phyloP scores from a whole-genome alignment of 2,329 filamentous ascomycete genomes.

The Alternaria dauci region DNA sequence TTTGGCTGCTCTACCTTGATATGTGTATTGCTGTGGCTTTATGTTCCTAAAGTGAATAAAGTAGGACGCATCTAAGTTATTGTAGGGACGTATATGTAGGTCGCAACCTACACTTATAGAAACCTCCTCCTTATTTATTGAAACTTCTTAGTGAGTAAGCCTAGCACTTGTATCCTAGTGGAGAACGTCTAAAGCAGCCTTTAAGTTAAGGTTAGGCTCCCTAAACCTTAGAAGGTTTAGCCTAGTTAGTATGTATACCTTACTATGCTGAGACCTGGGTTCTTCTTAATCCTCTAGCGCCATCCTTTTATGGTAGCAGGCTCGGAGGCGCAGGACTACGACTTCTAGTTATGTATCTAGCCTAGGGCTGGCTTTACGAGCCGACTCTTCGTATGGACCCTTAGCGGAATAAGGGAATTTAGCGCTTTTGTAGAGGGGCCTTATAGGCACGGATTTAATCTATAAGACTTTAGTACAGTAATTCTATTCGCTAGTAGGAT shows the following conservation, averaged over 20 bases:
- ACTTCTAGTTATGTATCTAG: slow-evolving; percentile 22
- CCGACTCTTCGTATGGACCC: not conserved
- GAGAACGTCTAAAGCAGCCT: slow-evolving; percentile 20
- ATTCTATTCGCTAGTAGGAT: slow-evolving; percentile 28
- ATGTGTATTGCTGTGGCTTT: slow-evolving; percentile 20
- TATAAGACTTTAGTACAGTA: slow-evolving; percentile 25
- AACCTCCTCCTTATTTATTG: slow-evolving; percentile 20
- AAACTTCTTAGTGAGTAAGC: slow-evolving; percentile 22
- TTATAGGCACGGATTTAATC: slow-evolving; percentile 17
- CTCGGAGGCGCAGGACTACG: not conserved
- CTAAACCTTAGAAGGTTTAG: slow-evolving; percentile 21
- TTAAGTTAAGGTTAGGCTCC: slow-evolving; percentile 15
- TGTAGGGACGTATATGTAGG: slow-evolving; percentile 13
- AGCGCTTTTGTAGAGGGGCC: slow-evolving; percentile 20
- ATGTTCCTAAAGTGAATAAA: slow-evolving; percentile 10
- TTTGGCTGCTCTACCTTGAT: slow-evolving; percentile 18
- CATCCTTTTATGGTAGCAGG: slow-evolving; percentile 23
- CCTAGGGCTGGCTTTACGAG: slow-evolving; percentile 22
- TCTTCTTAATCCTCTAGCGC: slow-evolving; percentile 22
- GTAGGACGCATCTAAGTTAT: slow-evolving; percentile 9
- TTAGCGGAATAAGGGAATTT: slow-evolving; percentile 4
- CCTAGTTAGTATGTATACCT: slow-evolving; percentile 28
- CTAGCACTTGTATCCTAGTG: slow-evolving; percentile 13
- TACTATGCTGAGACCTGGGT: slow-evolving; percentile 14
- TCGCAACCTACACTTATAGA: slow-evolving; percentile 14